Base-by-base conservation (phyloP, 352 stramenopile genomes). In the Pythium dissimile region DNA sequence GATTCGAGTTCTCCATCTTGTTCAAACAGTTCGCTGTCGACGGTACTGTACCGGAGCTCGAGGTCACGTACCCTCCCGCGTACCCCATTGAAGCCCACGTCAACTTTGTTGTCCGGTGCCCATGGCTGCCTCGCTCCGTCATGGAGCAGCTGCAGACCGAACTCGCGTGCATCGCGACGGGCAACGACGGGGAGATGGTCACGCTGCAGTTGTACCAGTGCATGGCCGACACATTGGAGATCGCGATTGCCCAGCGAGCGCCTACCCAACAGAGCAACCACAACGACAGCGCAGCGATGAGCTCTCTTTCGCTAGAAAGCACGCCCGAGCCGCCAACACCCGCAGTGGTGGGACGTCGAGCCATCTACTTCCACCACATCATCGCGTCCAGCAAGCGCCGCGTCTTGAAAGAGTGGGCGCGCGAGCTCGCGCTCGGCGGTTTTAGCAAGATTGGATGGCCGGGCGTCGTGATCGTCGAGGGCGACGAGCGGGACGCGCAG, bases 321-420 rank as follows among this genome's bases (percentile, higher is more conserved):
- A 18, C 44, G 24, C 15, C 3, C 5, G 20, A 6, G 3, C 11
- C 38, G 46, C 39, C 30, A 5, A 20, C 27, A 12, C 15, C 54
- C 1, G 28, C 38, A 6, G 20, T 58, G n/a, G 54, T 93, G 13
- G 83, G 80, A 11, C 70, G 83, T 12, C 73, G 83, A 9, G 77
- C 80, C 30, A 93, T 93, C 48, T 93, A 91, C 64, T 89, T 91
- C 54, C 83, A 93, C 66, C 83, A 93, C 62, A 91, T 92, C 58
- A 91, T 92, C 57, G 79, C 77, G 6, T 52, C 65, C 13, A 88
- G 66, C 39, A 94, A 94, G 61, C 75, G 78, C 3, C 77, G 72
- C 35, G 80, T 88, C 3, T 65, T 94, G 20, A 79, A 76, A 38
- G 79, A 94, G 35, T 91, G 75, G 79, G 84, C 84, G 5, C 35